Conservation (phyloP, 306 rosid genomes). For the Medicago arabica region DNA sequence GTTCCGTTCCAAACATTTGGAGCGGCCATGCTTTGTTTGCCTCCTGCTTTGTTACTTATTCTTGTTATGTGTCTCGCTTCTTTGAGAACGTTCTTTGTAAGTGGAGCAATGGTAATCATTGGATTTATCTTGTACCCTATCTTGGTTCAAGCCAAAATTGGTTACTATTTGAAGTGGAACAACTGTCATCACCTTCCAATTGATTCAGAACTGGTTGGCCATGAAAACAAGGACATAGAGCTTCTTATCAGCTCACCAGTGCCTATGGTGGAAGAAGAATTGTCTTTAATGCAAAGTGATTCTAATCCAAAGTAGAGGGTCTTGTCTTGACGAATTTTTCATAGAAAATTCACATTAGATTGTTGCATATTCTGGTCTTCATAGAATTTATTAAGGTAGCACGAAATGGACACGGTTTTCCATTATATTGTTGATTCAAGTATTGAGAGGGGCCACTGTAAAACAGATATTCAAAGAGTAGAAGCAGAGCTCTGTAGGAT, state of each 20-base stretch:
- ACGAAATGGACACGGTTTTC: conserved; percentile 15
- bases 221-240: conserved; percentile 53
- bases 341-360: background rate
- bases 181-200: conserved; percentile 41
- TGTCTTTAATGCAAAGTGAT: conserved; percentile 47
- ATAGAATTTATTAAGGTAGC: conserved; percentile 3
- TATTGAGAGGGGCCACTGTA: background rate
- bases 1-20: conserved; percentile 80
- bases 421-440: background rate
- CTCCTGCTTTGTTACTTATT: conserved; percentile 73
- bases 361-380: background rate
- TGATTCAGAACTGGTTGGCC: conserved; percentile 40
- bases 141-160: conserved; percentile 61
- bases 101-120: conserved; percentile 55
- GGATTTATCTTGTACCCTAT: conserved; percentile 74
- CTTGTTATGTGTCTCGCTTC: conserved; percentile 94
- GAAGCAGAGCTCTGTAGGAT: conserved; percentile 13
- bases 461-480: background rate
- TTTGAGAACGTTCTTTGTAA: conserved; percentile 63
- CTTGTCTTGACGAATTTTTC: conserved; percentile 24
- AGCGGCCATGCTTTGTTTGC: conserved; percentile 72
- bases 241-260: too few species aligned
- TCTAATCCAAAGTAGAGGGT: conserved; percentile 42
- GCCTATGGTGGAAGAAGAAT: conserved; percentile 46
- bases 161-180: conserved; percentile 53